Evolutionary conservation across 345 rosid species (phyloP), one percentile per base, ranked within the genome.

Genomic region (Capsella bursapastoris): DNA sequence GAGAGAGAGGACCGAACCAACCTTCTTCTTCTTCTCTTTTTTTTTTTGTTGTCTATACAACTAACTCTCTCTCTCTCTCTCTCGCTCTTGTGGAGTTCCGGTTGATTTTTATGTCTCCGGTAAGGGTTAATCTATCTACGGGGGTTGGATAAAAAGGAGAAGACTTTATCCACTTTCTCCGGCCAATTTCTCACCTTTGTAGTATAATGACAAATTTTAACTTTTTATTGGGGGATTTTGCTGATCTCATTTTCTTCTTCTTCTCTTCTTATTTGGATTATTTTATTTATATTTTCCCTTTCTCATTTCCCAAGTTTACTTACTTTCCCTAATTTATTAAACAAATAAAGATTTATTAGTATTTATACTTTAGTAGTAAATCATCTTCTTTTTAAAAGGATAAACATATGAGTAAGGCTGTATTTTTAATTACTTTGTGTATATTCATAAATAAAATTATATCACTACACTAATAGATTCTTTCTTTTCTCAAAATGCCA

Each of bases 101-200:
- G 57, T 51, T 50, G 56, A 61, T 45, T 32, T 60, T 43, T 62
- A 25, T 71, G 37, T 66, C 44, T 6, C 77, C 81, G 81, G 73
- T 43, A 13, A 72, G 35, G 53, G 56, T 71, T 71, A 57, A 41
- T 32, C 7, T 5, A 50, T 65, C 63, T 35, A 57, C 68, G 68
- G 57, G 1, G 50, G 49, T 57, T 57, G 62, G 64, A 43, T 40
- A 3, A 12, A 61, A 78, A 66, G 65, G 5, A 34, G 18, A n/a
- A 8, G 47, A 60, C 73, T 78, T 72, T 72, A 78, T 60, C 77
- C 70, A 66, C 77, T 72, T 58, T 50, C 73, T 35, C 81, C 77
- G 77, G 77, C 57, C 64, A 71, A 1, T 65, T 71, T 71, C 45
- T 71, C 72, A 32, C 68, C 35, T 18, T 64, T 38, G 50, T 43